Base-by-base conservation (phyloP, 1,284 basidiomycete genomes). In the Termitomyces sp. region DNA sequence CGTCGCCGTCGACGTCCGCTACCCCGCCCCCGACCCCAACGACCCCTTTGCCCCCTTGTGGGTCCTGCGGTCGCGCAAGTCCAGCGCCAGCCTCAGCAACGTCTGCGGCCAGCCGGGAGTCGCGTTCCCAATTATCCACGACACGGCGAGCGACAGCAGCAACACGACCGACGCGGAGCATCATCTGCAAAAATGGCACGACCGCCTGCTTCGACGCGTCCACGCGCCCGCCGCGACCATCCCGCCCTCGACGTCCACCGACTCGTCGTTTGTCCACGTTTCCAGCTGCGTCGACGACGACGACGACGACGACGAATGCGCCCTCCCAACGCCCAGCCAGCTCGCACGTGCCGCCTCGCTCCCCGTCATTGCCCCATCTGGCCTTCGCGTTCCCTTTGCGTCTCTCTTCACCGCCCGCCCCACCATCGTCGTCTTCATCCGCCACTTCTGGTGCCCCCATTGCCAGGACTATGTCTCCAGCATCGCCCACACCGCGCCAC, bases 391-490 rank as follows among this genome's bases (percentile, higher is more conserved):
- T 40, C 74, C 73, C 26, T 94, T 95, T 60, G 87, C 89, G 1
- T 81, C 88, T 46, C 67, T 95, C 28, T 88, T 92, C 66, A 75
- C 74, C 49, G 71, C 75, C 9, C 78, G 80, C 64, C 79, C 77
- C 66, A 89, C 88, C 1, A 78, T 94, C 54, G 84, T 94, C 50
- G 67, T 87, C 45, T 90, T 90, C 70, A 80, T 90, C 59, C 75
- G 88, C 40, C 86, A 90, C 67, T 89, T 90, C 67, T 86, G 84
- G 84, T 94, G 90, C 63, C 84, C 88, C 2, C 71, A 84, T 31
- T 92, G 90, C 67, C 90, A 92, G 65, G 90, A 94, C 65, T 96
- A 94, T 68, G 83, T 94, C 75, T 78, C 82, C 52, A 84, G 83
- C 33, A 75, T 94, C 9, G 77, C 77, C 43, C 74, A 77, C 3